Conservation (phyloP, 805 yeast genomes). For the Zygoascus bituminiphila region DNA sequence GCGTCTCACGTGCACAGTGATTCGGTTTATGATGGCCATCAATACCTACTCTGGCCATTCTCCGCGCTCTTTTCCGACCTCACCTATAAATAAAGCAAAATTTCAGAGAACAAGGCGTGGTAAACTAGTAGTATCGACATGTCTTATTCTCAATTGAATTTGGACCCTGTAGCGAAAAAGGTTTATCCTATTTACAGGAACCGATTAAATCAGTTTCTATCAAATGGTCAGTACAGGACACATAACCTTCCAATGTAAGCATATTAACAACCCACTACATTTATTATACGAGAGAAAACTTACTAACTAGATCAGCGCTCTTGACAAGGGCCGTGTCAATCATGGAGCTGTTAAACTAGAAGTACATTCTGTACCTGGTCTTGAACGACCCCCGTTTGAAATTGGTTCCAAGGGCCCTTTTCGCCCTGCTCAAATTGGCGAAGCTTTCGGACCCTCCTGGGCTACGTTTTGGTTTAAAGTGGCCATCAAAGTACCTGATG, state of each 20-base stretch:
- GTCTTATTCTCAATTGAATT: slow-evolving; percentile 34
- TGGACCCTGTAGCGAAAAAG: slow-evolving; percentile 63
- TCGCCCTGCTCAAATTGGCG: slow-evolving; percentile 44
- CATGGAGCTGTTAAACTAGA: slow-evolving; percentile 40
- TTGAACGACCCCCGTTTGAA: slow-evolving; percentile 26
- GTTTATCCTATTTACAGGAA: slow-evolving; percentile 65
- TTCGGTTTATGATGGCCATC: neutral
- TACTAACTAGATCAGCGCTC: slow-evolving; percentile 38
- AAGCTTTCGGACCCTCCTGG: slow-evolving; percentile 91
- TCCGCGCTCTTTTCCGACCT: neutral
- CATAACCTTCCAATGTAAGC: slow-evolving; percentile 64
- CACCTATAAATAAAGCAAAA: too few relatives aligned
- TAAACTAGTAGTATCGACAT: too few relatives aligned
- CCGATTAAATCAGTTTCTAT: slow-evolving; percentile 66
- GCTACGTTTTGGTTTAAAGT: slow-evolving; percentile 90
- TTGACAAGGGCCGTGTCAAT: slow-evolving; percentile 37
- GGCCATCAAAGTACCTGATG: slow-evolving; percentile 49
- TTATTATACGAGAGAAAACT: neutral
- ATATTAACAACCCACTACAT: too few relatives aligned
- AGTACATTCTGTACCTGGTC: slow-evolving; percentile 66
- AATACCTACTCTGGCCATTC: neutral
- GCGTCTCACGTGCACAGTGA: neutral
- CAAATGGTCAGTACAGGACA: slow-evolving; percentile 64
- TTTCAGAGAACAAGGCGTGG: too few relatives aligned
- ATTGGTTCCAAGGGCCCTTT: slow-evolving; percentile 36